Evolutionary conservation across 305 asterid genomes (phyloP), one percentile per base, ranked within the genome.

Genomic region (Fraxinus baroniana): DNA sequence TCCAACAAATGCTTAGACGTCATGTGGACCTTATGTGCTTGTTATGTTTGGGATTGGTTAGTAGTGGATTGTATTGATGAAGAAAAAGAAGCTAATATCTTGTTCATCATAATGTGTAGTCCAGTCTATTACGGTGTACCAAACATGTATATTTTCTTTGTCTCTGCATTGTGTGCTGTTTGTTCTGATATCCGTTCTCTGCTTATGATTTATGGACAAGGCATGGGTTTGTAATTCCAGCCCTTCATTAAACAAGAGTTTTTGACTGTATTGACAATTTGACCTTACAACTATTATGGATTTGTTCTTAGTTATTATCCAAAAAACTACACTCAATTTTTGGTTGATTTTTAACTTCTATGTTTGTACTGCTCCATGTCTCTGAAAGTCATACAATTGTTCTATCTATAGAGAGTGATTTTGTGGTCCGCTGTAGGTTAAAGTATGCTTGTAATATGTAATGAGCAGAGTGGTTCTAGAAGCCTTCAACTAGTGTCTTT

Each of bases 121-220:
- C 76, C 20, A 33, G 41, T 66, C 17, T 5, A 35, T 71, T 71
- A 33, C 20, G 60, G 2, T 72, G 37, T 70, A 30, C 39, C 10
- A 30, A 52, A 52, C 22, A 52, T 52, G 62, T 17, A 52, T 52
- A 52, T 17, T 22, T 52, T 52, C 62, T 52, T 17, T 52, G 62
- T 52, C 22, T 52, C 62, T 17, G 9, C 22, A 17, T 6, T 52
- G 17, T 52, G 68, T 57, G 68, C 68, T 57, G 13, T 18, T 57
- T 57, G 68, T 79, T 75, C 60, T 44, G 66, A 52, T 78, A 78
- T 36, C 79, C n/a, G 26, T 24, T 75, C 18, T 39, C 3, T 49
- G 30, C 28, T 55, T 80, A 17, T 35, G 33, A 39, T 44, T 22
- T 24, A 22, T 57, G 41, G 33, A 76, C 71, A 57, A 36, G 30